phyloP scores from a whole-genome alignment of 345 rosid genomes.

The Lumnitzera littorea region DNA sequence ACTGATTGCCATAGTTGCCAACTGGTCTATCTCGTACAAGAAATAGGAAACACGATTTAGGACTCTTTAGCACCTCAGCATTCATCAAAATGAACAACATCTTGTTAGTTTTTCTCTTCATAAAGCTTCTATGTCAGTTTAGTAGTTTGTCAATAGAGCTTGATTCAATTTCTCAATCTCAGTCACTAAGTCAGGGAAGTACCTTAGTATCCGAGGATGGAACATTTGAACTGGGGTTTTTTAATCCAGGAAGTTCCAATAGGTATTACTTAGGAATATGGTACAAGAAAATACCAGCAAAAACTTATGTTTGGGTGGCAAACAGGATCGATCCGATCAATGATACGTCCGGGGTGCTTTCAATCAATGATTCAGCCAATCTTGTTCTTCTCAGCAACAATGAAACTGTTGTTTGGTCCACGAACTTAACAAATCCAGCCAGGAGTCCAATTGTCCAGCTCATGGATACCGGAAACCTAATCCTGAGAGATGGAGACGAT shows the following conservation, averaged over 20 bases:
- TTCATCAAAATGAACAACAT: too few relatives aligned
- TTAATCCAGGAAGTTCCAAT: slow-evolving; percentile 32
- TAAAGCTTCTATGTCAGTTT: slow-evolving; percentile 1
- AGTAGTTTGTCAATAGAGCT: slow-evolving; percentile 1
- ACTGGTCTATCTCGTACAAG: too few relatives aligned
- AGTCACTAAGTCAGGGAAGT: slow-evolving; percentile 4
- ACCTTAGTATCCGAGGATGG: slow-evolving; percentile 19
- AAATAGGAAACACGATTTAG: too few relatives aligned
- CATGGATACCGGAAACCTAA: slow-evolving; percentile 43
- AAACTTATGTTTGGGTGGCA: slow-evolving; percentile 52
- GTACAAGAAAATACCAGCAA: slow-evolving; percentile 31
- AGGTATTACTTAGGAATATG: slow-evolving; percentile 47
- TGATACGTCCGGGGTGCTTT: slow-evolving; percentile 31
- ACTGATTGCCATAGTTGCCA: too few relatives aligned
- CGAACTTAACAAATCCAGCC: slow-evolving; percentile 15
- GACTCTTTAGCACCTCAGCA: too few relatives aligned
- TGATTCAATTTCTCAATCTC: slow-evolving; percentile 17
- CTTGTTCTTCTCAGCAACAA: slow-evolving; percentile 14
- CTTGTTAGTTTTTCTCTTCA: neutral
- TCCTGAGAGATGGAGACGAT: slow-evolving; percentile 19
- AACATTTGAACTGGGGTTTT: slow-evolving; percentile 30
- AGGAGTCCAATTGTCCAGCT: slow-evolving; percentile 23
- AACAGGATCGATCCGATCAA: slow-evolving; percentile 32
- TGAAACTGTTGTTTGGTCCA: slow-evolving; percentile 24
- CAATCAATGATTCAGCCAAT: slow-evolving; percentile 14